These are phyloP conservation scores for Aspergillus egyptiacus DNA, from an alignment of 495 filamentous ascomycete genomes.

Conservation along the genomic window DNA sequence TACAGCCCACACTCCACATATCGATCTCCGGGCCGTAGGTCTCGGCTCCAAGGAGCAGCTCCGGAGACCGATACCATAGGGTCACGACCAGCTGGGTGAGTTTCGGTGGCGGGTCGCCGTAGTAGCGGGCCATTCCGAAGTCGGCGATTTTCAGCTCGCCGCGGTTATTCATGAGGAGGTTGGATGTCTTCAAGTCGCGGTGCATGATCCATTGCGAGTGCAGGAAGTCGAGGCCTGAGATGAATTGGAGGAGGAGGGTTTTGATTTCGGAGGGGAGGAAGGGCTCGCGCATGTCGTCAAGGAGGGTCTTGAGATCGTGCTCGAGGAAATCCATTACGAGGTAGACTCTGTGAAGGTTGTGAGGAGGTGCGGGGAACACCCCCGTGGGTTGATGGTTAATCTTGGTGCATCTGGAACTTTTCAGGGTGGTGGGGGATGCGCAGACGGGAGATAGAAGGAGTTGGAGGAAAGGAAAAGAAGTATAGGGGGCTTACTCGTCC, in stretches of 20 bases:
- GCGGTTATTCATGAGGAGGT: slow-evolving; percentile 91
- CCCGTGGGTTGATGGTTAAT: slow-evolving; percentile 15
- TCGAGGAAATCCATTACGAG: slow-evolving; percentile 98
- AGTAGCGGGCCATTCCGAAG: slow-evolving; percentile 95
- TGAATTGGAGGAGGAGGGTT: slow-evolving; percentile 77
- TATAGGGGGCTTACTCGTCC: slow-evolving; percentile 55
- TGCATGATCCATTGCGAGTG: slow-evolving; percentile 92
- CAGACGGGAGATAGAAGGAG: not conserved
- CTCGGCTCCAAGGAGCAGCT: slow-evolving; percentile 77
- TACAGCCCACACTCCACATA: slow-evolving; percentile 94
- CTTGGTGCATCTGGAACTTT: slow-evolving; percentile 25
- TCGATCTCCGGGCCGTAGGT: slow-evolving; percentile 76
- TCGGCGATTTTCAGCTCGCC: slow-evolving; percentile 95
- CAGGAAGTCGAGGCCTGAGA: slow-evolving; percentile 76
- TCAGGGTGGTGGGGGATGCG: slow-evolving; percentile 11
- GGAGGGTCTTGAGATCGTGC: slow-evolving; percentile 92
- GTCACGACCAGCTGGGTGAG: slow-evolving; percentile 94
- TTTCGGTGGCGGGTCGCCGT: slow-evolving; percentile 72
- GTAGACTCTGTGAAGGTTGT: slow-evolving; percentile 59
- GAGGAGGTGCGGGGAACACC: not conserved
- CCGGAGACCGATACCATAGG: slow-evolving; percentile 92
- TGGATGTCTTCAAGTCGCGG: slow-evolving; percentile 94
- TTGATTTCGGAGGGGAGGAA: slow-evolving; percentile 93
- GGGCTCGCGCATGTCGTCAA: slow-evolving; percentile 88
- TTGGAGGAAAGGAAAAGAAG: not conserved